Conservation (phyloP, 352 stramenopile genomes). For the Phytophthora aleatoria region DNA sequence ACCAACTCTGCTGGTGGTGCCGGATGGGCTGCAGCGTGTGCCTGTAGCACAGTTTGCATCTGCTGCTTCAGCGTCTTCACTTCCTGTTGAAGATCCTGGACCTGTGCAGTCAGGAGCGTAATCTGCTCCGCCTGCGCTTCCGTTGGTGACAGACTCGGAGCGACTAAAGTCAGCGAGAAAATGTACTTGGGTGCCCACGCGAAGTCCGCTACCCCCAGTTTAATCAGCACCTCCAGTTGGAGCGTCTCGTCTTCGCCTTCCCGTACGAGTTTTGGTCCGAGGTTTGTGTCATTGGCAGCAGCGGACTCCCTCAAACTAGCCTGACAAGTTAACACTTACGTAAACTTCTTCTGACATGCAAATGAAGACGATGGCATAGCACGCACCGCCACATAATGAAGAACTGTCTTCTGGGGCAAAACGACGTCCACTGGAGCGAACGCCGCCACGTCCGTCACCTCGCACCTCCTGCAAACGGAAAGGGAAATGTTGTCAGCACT, state of each 20-base stretch:
- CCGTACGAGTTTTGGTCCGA: conserved; percentile 12
- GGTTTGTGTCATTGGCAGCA: background rate
- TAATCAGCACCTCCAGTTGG: conserved; percentile 25
- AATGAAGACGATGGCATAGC: background rate
- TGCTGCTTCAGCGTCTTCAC: conserved; percentile 31
- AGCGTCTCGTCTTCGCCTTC: conserved; percentile 24
- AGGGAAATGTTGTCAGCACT: background rate
- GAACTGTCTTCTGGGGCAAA: conserved; percentile 23
- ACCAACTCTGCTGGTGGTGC: background rate
- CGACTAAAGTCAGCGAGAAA: conserved; percentile 22
- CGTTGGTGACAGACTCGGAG: background rate
- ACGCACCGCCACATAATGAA: conserved; percentile 32
- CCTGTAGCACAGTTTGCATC: conserved; percentile 26
- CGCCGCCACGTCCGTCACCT: conserved; percentile 17
- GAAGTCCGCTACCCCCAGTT: conserved; percentile 24
- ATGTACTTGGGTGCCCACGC: conserved; percentile 32
- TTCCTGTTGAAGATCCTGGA: conserved; percentile 36
- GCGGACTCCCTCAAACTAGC: conserved; percentile 28
- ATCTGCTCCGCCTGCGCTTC: conserved; percentile 22
- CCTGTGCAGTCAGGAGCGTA: conserved; percentile 22
- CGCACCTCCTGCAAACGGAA: conserved; percentile 18
- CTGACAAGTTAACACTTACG: conserved; percentile 9
- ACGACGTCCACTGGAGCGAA: conserved; percentile 26
- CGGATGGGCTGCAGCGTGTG: conserved; percentile 3
- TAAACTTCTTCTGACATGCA: background rate